phyloP scores from a whole-genome alignment of 257 asterid genomes.

The Ilex asprella region DNA sequence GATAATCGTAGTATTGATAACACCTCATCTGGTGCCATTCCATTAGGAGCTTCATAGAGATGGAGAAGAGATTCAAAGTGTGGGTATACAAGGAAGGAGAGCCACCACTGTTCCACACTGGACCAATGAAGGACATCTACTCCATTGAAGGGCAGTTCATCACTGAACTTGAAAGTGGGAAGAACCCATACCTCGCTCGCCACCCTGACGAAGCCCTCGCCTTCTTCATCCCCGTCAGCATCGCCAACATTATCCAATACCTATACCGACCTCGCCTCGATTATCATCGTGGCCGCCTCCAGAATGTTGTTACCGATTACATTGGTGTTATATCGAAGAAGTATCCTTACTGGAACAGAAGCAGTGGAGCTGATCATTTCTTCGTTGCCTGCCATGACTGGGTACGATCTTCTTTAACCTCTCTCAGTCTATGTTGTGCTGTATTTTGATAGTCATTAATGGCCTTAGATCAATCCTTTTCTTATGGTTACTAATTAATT shows the following conservation, averaged over 20 bases:
- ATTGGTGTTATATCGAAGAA: conserved; percentile 23
- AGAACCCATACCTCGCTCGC: conserved; percentile 13
- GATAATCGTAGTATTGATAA: no score
- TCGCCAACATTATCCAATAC: conserved; percentile 27
- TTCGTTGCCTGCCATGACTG: conserved; percentile 62
- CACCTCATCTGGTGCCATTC: no score
- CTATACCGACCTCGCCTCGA: conserved; percentile 24
- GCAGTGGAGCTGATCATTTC: conserved; percentile 58
- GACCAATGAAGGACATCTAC: conserved; percentile 33
- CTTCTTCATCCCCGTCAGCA: conserved; percentile 45
- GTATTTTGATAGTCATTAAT: background rate
- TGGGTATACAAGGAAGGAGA: conserved; percentile 66
- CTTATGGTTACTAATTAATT: no score
- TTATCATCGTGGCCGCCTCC: conserved; percentile 23
- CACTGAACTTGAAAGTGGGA: conserved; percentile 21
- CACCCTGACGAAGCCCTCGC: conserved; percentile 40
- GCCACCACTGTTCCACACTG: conserved; percentile 45
- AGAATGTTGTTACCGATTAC: conserved; percentile 31
- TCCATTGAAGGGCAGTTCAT: conserved; percentile 56
- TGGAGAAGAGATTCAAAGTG: conserved; percentile 52
- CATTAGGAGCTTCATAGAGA: conserved; percentile 50
- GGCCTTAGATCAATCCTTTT: no score
- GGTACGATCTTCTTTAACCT: conserved; percentile 19
- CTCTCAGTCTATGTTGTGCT: background rate
- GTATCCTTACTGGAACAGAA: conserved; percentile 52